A percentile compares a stretch with the other conserved stretches of the same genome.
phyloP scores from a whole-genome alignment of 139 green algal genomes.

The Coccomyxa sp. region DNA sequence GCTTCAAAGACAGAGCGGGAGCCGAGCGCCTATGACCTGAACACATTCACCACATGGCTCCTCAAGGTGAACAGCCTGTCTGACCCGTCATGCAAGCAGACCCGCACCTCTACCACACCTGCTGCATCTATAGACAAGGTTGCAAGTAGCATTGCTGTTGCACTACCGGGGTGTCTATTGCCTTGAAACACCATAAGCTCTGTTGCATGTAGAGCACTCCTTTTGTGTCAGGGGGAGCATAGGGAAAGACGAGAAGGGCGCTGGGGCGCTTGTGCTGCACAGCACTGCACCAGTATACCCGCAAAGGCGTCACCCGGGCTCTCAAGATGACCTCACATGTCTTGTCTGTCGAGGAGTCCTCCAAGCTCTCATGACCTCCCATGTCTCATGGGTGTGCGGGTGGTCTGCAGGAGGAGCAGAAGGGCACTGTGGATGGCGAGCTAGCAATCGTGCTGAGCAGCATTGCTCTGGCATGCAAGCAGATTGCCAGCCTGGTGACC shows the following conservation, averaged over 20 bases:
- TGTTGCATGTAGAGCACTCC: no score
- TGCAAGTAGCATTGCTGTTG: no score
- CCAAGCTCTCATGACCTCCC: neutral
- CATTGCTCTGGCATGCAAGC: constrained; percentile 95
- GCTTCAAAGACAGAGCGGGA: neutral
- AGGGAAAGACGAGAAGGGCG: no score
- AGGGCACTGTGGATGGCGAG: constrained; percentile 85
- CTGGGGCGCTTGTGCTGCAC: no score
- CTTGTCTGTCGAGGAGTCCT: neutral
- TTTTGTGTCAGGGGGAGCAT: no score
- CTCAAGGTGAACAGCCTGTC: constrained; percentile 60
- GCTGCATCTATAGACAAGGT: no score
- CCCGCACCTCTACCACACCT: no score
- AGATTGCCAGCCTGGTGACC: constrained; percentile 91
- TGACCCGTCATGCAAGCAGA: no score
- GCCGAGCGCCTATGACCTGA: constrained; percentile 54
- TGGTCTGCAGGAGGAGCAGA: constrained; percentile 60
- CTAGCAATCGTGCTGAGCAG: constrained; percentile 90
- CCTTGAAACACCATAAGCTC: no score
- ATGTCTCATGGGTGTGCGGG: constrained; percentile 3
- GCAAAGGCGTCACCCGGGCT: no score
- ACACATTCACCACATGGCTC: constrained; percentile 83
- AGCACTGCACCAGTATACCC: neutral
- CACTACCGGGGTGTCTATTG: no score
- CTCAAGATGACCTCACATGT: neutral